Percentiles rank a stretch among this genome's conserved stretches.
Evolutionary conservation across 495 filamentous ascomycete genomes (phyloP).

Genomic region (Daldinia caldariorum): DNA sequence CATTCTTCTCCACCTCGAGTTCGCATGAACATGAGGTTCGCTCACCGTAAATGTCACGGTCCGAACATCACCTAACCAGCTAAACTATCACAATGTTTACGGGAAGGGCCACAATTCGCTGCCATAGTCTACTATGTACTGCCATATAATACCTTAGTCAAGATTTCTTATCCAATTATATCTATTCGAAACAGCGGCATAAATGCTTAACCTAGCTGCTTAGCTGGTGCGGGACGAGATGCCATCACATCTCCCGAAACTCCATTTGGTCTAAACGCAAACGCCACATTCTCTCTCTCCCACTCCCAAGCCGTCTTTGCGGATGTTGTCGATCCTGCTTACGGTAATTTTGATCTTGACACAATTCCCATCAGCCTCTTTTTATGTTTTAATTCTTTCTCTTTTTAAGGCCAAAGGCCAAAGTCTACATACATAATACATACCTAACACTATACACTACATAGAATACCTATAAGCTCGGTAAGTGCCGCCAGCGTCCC

Average conservation of each 20-base stretch:
- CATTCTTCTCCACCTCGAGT: conserved; percentile 25
- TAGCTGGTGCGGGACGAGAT: neutral
- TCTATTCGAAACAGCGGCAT: neutral
- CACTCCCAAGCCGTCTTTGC: conserved; percentile 36
- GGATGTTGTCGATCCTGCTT: conserved; percentile 39
- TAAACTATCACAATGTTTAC: neutral
- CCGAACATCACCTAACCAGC: conserved; percentile 14
- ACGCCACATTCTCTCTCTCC: conserved; percentile 17
- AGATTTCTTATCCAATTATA: conserved; percentile 20
- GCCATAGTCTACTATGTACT: no score
- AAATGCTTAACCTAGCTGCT: neutral
- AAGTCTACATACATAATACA: conserved; percentile 3
- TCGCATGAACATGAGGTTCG: conserved; percentile 27
- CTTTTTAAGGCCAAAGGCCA: no score
- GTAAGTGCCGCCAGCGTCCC: conserved; percentile 35
- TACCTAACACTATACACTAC: no score
- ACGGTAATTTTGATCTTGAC: conserved; percentile 41
- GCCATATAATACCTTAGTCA: conserved; percentile 11
- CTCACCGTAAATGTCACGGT: conserved; percentile 6
- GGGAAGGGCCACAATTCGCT: conserved; percentile 3
- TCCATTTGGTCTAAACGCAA: conserved; percentile 1
- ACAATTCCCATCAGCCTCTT: conserved; percentile 16
- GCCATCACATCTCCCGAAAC: conserved; percentile 10
- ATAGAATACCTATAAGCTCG: conserved; percentile 3
- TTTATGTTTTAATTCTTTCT: conserved; percentile 3